Conservation (phyloP, 202 grass and related monocot species). For the Schoenoplectus tabernaemontani region DNA sequence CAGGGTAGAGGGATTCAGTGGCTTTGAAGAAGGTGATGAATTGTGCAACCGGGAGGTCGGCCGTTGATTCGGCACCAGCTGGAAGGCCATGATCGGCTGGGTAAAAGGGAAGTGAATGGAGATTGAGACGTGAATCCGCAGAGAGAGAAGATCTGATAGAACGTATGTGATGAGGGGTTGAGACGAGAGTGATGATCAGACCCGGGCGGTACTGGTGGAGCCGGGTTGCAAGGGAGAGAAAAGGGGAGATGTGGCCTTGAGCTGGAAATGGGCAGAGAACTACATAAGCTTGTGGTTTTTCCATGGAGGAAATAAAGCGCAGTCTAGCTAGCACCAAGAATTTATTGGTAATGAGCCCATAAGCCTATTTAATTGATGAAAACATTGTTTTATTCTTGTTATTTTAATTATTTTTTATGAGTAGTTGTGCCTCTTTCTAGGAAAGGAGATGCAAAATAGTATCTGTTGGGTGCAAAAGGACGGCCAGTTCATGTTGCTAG, state of each 20-base stretch:
- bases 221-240: conserved; percentile 51
- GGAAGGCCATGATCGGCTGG: conserved; percentile 57
- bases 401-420: background rate
- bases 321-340: too few relatives aligned
- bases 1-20: conserved; percentile 37
- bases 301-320: background rate
- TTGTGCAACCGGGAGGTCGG: conserved; percentile 43
- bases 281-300: conserved; percentile 24
- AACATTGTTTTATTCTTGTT: background rate
- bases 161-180: conserved; percentile 29
- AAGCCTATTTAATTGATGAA: background rate
- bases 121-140: background rate
- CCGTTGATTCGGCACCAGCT: conserved; percentile 25
- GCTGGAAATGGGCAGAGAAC: conserved; percentile 59
- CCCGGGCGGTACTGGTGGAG: conserved; percentile 28
- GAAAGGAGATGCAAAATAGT: background rate
- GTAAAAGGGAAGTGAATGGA: conserved; percentile 41
- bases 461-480: background rate
- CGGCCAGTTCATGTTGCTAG: background rate
- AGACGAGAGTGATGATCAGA: conserved; percentile 36
- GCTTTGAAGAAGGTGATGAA: conserved; percentile 49
- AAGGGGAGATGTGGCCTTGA: conserved; percentile 47
- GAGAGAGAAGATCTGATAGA: conserved; percentile 20
- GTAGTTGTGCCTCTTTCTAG: background rate
- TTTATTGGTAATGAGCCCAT: too few relatives aligned